A percentile compares a stretch with the other conserved stretches of the same genome.
Conservation (phyloP, 1,139 yeast genomes). For the Maudiozyma humilis region DNA sequence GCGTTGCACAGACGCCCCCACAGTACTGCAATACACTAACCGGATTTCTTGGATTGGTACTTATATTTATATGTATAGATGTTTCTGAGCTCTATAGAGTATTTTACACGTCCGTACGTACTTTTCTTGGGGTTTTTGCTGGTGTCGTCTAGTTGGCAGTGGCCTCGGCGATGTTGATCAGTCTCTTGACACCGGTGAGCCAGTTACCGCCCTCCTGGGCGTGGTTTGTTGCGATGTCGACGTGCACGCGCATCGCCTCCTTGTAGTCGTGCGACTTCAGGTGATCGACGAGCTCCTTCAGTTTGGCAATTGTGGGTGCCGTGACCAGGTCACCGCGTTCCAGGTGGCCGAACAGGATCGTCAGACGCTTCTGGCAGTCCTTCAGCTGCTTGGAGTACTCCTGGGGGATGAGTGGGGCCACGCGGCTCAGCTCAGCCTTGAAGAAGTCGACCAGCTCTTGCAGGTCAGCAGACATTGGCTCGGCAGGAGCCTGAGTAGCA, state of each 20-base stretch:
- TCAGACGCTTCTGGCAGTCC: slow-evolving; percentile 78
- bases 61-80: too few species aligned
- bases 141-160: slow-evolving; percentile 13
- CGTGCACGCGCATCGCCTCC: slow-evolving; percentile 50
- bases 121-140: too few species aligned
- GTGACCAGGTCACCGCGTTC: slow-evolving; percentile 64
- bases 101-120: background rate
- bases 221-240: slow-evolving; percentile 56
- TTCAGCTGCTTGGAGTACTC: slow-evolving; percentile 63
- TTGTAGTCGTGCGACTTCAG: slow-evolving; percentile 49
- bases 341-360: slow-evolving; percentile 70
- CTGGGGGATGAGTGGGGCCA: slow-evolving; percentile 70
- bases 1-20: too few species aligned
- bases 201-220: slow-evolving; percentile 81
- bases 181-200: slow-evolving; percentile 87
- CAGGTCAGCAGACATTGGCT: slow-evolving; percentile 45
- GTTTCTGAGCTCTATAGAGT: background rate
- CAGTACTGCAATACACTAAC: too few species aligned
- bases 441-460: slow-evolving; percentile 54
- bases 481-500: slow-evolving; percentile 9
- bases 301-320: slow-evolving; percentile 45
- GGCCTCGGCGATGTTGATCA: slow-evolving; percentile 62
- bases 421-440: slow-evolving; percentile 45
- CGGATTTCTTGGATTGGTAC: too few species aligned
- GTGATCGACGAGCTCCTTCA: slow-evolving; percentile 45